Base-by-base conservation (phyloP, 768 basidiomycete genomes). In the Pleurotus pulmonarius region DNA sequence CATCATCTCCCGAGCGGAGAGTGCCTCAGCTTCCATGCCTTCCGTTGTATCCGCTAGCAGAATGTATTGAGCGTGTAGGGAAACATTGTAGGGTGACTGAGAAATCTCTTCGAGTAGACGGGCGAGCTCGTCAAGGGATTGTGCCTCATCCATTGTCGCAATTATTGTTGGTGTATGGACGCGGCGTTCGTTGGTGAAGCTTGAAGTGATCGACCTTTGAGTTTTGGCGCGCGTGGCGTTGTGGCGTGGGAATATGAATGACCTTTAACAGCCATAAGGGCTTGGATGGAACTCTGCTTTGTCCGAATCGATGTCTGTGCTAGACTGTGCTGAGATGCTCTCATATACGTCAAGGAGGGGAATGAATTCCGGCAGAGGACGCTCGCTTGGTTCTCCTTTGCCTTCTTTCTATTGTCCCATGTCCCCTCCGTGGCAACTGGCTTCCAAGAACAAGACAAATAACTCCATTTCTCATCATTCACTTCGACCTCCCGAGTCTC, bases 21-120 rank as follows among this genome's bases (percentile, higher is more conserved):
- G 65, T 16, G 82, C 68, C 60, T 92, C 86, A 43, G 80, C 75
- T 9, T 83, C 79, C 73, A 86, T 76, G 55, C 78, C 82, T 16
- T 80, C 75, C 13, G 82, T 60, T 20, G 80, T 76, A 46, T 76
- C 75, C 3, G 86, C 81, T 3, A 91, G 70, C 44, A 73, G 76
- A 57, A 92, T 83, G 66, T 92, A 86, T 61, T 85, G 77, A 0
- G 74, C 75, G 74, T 93, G 90, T 0, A 86, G 73, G 22, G 74
- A 65, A n/a, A 86, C 66, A 61, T 88, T 81, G 62, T 81, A 83
- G 0, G 90, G 82, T 49, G 78, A 79, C 46, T 79, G 72, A 0
- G 83, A 77, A 9, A 93, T 70, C 49, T 78, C 71, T 20, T 76
- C 81, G 56, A 92, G 78, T 8, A 86, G 61, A 61, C 79, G 75